Evolutionary conservation across 352 stramenopile genomes (phyloP).

Genomic region (Thalassiosira hispida): DNA sequence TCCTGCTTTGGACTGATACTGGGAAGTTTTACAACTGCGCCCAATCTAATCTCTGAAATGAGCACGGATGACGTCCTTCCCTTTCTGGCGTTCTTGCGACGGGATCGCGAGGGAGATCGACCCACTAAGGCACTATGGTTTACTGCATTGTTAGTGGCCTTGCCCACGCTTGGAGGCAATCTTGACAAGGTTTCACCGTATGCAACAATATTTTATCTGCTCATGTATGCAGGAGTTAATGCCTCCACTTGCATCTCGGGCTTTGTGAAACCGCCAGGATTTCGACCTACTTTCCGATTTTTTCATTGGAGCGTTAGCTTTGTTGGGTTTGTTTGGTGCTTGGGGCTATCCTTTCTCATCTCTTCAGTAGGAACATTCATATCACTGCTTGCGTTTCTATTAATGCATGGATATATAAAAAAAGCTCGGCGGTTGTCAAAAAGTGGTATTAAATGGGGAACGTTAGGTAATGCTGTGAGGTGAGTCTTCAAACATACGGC

Average conservation of each 20-base stretch:
- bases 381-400: conserved; percentile 31
- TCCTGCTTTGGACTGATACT: conserved; percentile 76
- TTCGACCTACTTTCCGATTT: conserved; percentile 84
- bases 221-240: conserved; percentile 87
- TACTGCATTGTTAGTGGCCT: conserved; percentile 72
- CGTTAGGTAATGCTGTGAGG: conserved; percentile 33
- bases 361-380: conserved; percentile 24
- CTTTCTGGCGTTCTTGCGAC: conserved; percentile 71
- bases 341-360: conserved; percentile 80
- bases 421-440: conserved; percentile 27
- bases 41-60: conserved; percentile 82
- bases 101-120: conserved; percentile 34
- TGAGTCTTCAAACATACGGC: not conserved
- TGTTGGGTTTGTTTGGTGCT: conserved; percentile 79
- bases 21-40: conserved; percentile 78
- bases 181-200: conserved; percentile 86
- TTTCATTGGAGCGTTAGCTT: conserved; percentile 86
- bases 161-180: conserved; percentile 84
- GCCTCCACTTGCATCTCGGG: conserved; percentile 82
- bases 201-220: conserved; percentile 87
- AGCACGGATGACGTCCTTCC: conserved; percentile 81
- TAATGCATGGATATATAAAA: conserved; percentile 47
- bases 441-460: conserved; percentile 42
- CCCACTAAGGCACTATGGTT: conserved; percentile 66
- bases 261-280: conserved; percentile 79